Evolutionary conservation across 1,284 basidiomycete genomes (phyloP).

Genomic region (Ceratobasidium theobromae): DNA sequence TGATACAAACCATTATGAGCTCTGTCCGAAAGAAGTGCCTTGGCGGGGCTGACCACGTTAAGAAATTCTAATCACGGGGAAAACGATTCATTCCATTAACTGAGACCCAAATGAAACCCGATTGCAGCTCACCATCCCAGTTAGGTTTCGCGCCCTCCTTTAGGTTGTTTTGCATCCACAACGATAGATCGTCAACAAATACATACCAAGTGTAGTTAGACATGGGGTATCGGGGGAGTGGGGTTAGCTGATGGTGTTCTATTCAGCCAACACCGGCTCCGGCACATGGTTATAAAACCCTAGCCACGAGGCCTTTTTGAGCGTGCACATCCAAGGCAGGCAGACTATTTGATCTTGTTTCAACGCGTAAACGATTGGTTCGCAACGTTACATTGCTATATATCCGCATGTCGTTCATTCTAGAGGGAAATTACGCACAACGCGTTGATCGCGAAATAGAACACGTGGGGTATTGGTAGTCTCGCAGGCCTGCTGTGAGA

Average conservation of each 20-base stretch:
- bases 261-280: no score
- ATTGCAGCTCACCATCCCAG: neutral
- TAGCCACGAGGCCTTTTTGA: neutral
- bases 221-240: neutral
- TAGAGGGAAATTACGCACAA: no score
- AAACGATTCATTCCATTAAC: neutral
- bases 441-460: no score
- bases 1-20: neutral
- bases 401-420: no score
- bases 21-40: neutral
- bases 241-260: neutral
- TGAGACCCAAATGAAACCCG: no score
- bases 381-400: neutral
- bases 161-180: neutral
- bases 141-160: neutral
- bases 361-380: no score
- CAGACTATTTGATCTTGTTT: no score
- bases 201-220: slow-evolving; percentile 4
- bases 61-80: neutral
- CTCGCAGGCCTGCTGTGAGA: no score
- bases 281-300: neutral
- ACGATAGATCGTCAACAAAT: neutral
- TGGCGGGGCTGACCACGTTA: neutral
- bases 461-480: no score
- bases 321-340: neutral